A percentile compares a stretch with the other conserved stretches of the same genome.
Conservation (phyloP, 768 basidiomycete species). For the Leccinellum rugosiceps region DNA sequence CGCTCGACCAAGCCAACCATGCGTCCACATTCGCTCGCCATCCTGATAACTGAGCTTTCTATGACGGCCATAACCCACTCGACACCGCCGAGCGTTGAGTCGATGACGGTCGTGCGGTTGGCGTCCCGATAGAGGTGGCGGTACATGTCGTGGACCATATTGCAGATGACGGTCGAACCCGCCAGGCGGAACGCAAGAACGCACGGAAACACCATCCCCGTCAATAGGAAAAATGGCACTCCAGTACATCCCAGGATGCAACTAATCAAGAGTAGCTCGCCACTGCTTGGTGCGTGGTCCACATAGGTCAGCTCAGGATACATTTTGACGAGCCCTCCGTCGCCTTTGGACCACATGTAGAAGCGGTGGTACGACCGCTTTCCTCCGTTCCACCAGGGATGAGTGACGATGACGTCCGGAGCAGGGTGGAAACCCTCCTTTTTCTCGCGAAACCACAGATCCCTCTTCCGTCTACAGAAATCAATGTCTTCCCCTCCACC, state of each 20-base stretch:
- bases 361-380: conserved; percentile 47
- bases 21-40: conserved; percentile 50
- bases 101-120: conserved; percentile 31
- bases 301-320: conserved; percentile 47
- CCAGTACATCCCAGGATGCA: conserved; percentile 12
- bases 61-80: conserved; percentile 42
- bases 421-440: conserved; percentile 46
- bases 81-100: conserved; percentile 33
- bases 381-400: conserved; percentile 57
- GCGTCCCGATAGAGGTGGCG: conserved; percentile 44
- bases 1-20: conserved; percentile 42
- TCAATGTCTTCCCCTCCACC: conserved; percentile 66
- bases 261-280: conserved; percentile 40
- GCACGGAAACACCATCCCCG: conserved; percentile 6
- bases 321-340: conserved; percentile 46
- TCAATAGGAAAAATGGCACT: conserved; percentile 12
- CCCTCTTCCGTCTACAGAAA: conserved; percentile 49
- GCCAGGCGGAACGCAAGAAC: conserved; percentile 22
- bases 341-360: conserved; percentile 58
- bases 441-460: conserved; percentile 32
- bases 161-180: conserved; percentile 35
- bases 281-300: conserved; percentile 47
- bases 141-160: conserved; percentile 47
- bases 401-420: conserved; percentile 46
- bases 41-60: conserved; percentile 50